phyloP scores from a whole-genome alignment of 768 basidiomycete genomes.

The Leccinum subgranulosum region DNA sequence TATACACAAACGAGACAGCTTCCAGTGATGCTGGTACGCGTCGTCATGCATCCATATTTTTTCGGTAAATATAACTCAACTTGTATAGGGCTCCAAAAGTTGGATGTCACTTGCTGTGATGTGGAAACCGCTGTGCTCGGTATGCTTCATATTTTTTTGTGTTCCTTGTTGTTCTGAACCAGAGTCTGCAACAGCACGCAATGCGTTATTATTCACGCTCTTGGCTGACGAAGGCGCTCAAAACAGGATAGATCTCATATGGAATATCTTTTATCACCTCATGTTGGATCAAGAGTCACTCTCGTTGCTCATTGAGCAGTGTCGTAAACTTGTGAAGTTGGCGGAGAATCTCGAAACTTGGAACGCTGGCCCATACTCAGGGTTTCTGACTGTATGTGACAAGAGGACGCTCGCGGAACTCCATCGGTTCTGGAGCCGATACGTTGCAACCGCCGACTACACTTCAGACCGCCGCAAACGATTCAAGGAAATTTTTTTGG shows the following conservation, averaged over 20 bases:
- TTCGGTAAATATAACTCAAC: not conserved
- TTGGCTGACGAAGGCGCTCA: slow-evolving; percentile 22
- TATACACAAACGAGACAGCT: slow-evolving; percentile 23
- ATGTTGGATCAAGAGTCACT: slow-evolving; percentile 22
- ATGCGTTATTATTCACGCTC: slow-evolving; percentile 27
- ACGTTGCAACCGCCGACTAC: slow-evolving; percentile 11
- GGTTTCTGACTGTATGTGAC: slow-evolving; percentile 24
- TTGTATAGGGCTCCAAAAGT: slow-evolving; percentile 19
- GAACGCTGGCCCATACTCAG: slow-evolving; percentile 27
- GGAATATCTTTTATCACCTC: slow-evolving; percentile 34
- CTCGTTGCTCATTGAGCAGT: slow-evolving; percentile 27
- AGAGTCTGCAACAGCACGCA: slow-evolving; percentile 26
- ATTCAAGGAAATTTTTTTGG: slow-evolving; percentile 16
- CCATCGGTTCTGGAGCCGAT: slow-evolving; percentile 21
- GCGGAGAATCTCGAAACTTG: slow-evolving; percentile 19
- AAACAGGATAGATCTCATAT: slow-evolving; percentile 17
- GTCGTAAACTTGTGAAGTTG: slow-evolving; percentile 20
- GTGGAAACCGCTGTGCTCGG: slow-evolving; percentile 29
- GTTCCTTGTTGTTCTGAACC: not conserved
- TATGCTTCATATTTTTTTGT: slow-evolving; percentile 3
- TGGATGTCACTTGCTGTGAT: slow-evolving; percentile 32
- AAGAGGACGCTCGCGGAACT: slow-evolving; percentile 23
- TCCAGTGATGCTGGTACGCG: slow-evolving; percentile 10
- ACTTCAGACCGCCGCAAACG: slow-evolving; percentile 4
- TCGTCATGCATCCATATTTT: not conserved